Conservation (phyloP, 495 filamentous ascomycete genomes). For the Neurospora sublineolata region DNA sequence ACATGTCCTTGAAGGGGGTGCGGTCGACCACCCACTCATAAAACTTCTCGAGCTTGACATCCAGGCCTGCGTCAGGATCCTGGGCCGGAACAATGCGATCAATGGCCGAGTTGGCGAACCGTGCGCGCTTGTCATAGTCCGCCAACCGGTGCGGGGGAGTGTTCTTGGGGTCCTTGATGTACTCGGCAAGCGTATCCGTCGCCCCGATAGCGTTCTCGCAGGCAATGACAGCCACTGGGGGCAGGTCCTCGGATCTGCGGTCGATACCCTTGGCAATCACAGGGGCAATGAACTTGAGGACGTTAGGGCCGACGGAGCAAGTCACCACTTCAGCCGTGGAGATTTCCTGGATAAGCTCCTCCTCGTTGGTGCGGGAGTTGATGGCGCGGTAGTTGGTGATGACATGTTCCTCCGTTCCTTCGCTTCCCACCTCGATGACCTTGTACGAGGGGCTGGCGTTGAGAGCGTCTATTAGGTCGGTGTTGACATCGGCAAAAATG, state of each 20-base stretch:
- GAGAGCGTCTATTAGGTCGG: constrained; percentile 61
- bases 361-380: constrained; percentile 77
- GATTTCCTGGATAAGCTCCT: constrained; percentile 73
- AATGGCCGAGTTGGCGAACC: constrained; percentile 93
- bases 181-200: constrained; percentile 68
- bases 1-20: constrained; percentile 54
- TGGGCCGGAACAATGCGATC: constrained; percentile 94
- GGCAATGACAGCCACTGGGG: constrained; percentile 81
- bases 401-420: constrained; percentile 67
- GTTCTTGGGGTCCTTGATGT: constrained; percentile 64
- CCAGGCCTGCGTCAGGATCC: constrained; percentile 62
- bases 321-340: constrained; percentile 80
- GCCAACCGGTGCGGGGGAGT: constrained; percentile 47
- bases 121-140: constrained; percentile 51
- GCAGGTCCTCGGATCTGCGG: constrained; percentile 49
- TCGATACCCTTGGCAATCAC: constrained; percentile 87
- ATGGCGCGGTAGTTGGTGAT: constrained; percentile 93
- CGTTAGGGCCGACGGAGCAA: constrained; percentile 89
- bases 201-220: constrained; percentile 95
- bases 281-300: constrained; percentile 91
- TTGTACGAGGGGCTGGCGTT: constrained; percentile 67
- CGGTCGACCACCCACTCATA: constrained; percentile 95
- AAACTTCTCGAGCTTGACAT: constrained; percentile 95
- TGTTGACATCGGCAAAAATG: constrained; percentile 88
- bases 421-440: constrained; percentile 83